A percentile compares a stretch with the other conserved stretches of the same genome.
Evolutionary conservation across 805 yeast genomes (phyloP).

Genomic region (Ogataea nakhonphanomensis): DNA sequence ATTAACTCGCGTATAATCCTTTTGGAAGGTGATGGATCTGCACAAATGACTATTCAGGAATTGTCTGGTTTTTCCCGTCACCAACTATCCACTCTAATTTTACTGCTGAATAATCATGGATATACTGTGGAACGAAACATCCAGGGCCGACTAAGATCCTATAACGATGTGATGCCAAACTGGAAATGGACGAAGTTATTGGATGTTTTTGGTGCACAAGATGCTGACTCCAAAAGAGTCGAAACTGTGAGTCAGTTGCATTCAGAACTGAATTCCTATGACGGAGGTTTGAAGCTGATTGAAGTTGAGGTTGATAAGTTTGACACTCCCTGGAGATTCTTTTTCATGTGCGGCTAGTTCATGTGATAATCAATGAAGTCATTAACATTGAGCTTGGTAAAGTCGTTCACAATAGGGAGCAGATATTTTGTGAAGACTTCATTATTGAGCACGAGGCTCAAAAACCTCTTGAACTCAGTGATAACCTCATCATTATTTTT

Average conservation of each 20-base stretch:
- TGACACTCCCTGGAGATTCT: conserved; percentile 66
- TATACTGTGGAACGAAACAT: conserved; percentile 88
- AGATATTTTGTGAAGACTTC: conserved; percentile 23
- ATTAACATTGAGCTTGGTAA: conserved; percentile 29
- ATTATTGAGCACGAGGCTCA: conserved; percentile 28
- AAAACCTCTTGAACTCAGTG: conserved; percentile 28
- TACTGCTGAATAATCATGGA: conserved; percentile 80
- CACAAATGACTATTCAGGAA: conserved; percentile 93
- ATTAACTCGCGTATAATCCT: conserved; percentile 52
- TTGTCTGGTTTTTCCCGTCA: conserved; percentile 25
- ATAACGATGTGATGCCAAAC: conserved; percentile 75
- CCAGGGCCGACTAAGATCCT: conserved; percentile 69
- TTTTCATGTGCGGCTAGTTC: conserved; percentile 34
- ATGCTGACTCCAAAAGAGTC: conserved; percentile 32
- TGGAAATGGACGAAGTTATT: conserved; percentile 81
- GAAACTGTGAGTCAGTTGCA: conserved; percentile 38
- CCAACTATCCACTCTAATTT: conserved; percentile 58
- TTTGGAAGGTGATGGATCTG: conserved; percentile 90
- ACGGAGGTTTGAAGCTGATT: conserved; percentile 37
- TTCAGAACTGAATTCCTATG: conserved; percentile 32
- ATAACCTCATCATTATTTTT: conserved; percentile 23
- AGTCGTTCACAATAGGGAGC: conserved; percentile 27
- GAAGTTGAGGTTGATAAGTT: conserved; percentile 57
- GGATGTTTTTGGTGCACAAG: conserved; percentile 57
- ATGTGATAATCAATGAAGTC: conserved; percentile 33